Base-by-base conservation (phyloP, 345 rosid species). In the Heritiera fomes region DNA sequence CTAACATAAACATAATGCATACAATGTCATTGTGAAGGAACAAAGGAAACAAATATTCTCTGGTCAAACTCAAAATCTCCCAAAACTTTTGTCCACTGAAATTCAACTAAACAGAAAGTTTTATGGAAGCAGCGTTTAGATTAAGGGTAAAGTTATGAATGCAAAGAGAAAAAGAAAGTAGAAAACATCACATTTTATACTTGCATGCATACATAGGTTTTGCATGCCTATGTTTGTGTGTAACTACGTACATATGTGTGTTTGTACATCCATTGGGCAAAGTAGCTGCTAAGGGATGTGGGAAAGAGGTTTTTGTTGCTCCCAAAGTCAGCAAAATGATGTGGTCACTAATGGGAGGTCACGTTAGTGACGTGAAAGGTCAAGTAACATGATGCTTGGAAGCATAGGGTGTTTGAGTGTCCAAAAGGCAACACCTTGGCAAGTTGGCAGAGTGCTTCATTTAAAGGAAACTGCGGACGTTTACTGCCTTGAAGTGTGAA, bases 1-100 rank as follows among this genome's bases (percentile, higher is more conserved):
- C 3, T 40, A 40, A 13, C 14, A 13, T 34, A 63, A 32, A 13
- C 8, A 63, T 13, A 63, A 13, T 32, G 46, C 45, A 34, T 7
- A 72, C 4, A 72, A 52, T 18, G 23, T 34, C 20, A 11, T 55
- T 72, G 28, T 32, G 17, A 53, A 53, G 61, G 30, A 53, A 72
- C 14, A 71, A 52, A 32, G 14, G 45, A 20, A 71, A 71, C 46
- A 34, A 72, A 18, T 9, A 70, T 50, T 50, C 43, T 14, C 30
- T 66, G 15, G 40, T 49, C 75, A 15, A 28, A 71, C 75, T 49
- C 23, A 50, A 70, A 30, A 71, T 49, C 43, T 71, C 75, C 75
- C 1, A 71, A 50, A 71, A 71, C 59, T 17, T 66, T 43, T 71
- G 40, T 30, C 45, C 23, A 30, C n/a, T 3, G 8, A 43, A 71